Conservation (phyloP, 108 stramenopile genomes). For the Nitzschia palea region DNA sequence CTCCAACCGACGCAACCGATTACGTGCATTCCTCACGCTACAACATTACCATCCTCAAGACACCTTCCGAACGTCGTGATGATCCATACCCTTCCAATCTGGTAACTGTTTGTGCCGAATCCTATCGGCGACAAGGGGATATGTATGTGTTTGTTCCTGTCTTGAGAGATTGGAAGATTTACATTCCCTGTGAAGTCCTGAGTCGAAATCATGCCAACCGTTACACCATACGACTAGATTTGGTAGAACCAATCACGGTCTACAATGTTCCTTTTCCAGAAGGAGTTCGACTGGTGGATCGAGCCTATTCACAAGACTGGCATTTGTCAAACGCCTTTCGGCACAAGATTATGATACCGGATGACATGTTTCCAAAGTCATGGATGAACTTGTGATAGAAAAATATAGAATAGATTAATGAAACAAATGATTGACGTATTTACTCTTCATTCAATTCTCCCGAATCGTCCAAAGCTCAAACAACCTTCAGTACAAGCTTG, state of each 20-base stretch:
- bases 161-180: not conserved
- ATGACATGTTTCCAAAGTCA: conserved; percentile 47
- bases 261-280: conserved; percentile 12
- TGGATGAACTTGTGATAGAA: conserved; percentile 31
- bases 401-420: too few species aligned
- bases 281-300: conserved; percentile 37
- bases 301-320: conserved; percentile 41
- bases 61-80: conserved; percentile 19
- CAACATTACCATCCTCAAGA: conserved; percentile 28
- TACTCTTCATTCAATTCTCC: too few species aligned
- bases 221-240: conserved; percentile 25
- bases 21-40: conserved; percentile 58
- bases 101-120: conserved; percentile 37
- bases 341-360: conserved; percentile 50
- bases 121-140: conserved; percentile 3
- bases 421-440: too few species aligned
- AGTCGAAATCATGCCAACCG: conserved; percentile 1
- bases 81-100: conserved; percentile 55
- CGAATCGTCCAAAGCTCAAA: too few species aligned
- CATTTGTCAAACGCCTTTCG: conserved; percentile 57
- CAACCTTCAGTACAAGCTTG: conserved; percentile 12
- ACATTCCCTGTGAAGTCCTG: conserved; percentile 34
- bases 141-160: conserved; percentile 11
- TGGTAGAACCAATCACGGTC: conserved; percentile 7
- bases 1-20: conserved; percentile 38